A percentile compares a stretch with the other conserved stretches of the same genome.
Evolutionary conservation across 208 protist genomes (phyloP).

Genomic region (Herpetomonas muscarum): DNA sequence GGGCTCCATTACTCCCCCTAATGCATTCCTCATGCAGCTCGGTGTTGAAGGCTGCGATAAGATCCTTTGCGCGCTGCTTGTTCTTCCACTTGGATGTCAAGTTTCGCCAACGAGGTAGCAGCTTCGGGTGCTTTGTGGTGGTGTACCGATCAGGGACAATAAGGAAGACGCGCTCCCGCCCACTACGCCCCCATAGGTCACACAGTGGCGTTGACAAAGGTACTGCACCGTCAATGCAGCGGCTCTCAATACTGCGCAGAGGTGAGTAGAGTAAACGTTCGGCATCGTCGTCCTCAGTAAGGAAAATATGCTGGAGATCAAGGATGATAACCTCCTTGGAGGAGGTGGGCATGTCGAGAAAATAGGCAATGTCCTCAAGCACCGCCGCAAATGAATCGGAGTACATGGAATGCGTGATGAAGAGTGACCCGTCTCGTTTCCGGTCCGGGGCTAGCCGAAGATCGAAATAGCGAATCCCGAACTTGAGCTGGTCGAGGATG

Average conservation of each 20-base stretch:
- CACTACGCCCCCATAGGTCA: conserved; percentile 16
- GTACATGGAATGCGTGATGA: conserved; percentile 32
- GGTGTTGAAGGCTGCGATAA: conserved; percentile 20
- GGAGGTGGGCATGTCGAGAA: conserved; percentile 15
- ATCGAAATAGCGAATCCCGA: conserved; percentile 50
- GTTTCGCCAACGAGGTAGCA: conserved; percentile 12
- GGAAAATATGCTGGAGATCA: conserved; percentile 52
- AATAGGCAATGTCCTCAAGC: conserved; percentile 21
- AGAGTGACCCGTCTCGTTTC: conserved; percentile 11
- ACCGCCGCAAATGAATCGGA: conserved; percentile 24
- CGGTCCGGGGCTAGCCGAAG: conserved; percentile 22
- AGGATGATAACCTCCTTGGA: conserved; percentile 40
- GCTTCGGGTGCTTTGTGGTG: conserved; percentile 5
- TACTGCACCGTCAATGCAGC: conserved; percentile 20
- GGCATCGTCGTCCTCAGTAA: conserved; percentile 8
- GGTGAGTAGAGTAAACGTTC: conserved; percentile 19
- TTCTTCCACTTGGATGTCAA: conserved; percentile 42
- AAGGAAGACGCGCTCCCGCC: conserved; percentile 38
- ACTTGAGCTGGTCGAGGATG: conserved; percentile 37
- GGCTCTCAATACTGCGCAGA: conserved; percentile 16
- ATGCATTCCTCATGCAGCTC: conserved; percentile 1
- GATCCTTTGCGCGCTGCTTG: conserved; percentile 7
- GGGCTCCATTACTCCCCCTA: not conserved
- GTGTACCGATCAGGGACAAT: conserved; percentile 25
- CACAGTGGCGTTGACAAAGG: conserved; percentile 26